Evolutionary conservation across 139 green algal genomes (phyloP).

Genomic region (Asterochloris erici): DNA sequence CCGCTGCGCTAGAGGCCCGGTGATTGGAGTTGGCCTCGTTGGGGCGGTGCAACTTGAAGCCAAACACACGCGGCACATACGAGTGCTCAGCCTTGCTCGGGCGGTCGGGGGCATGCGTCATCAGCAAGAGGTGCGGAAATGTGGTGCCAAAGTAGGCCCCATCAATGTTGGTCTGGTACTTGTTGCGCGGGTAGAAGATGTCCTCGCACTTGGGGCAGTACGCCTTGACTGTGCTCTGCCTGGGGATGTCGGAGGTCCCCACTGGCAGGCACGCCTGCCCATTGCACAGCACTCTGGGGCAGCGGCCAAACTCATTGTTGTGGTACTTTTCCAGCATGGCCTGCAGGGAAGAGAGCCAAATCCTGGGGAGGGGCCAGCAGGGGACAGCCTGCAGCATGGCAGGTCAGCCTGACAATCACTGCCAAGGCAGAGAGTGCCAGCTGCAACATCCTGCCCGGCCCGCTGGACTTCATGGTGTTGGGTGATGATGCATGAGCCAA

Average conservation of each 20-base stretch:
- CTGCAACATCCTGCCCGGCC: no score
- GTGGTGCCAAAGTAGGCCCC: constrained; percentile 97
- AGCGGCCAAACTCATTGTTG: constrained; percentile 88
- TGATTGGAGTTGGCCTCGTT: constrained; percentile 9
- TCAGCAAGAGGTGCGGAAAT: constrained; percentile 92
- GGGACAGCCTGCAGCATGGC: no score
- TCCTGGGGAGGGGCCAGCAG: no score
- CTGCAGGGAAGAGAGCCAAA: no score
- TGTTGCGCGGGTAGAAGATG: constrained; percentile 88
- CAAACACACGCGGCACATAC: constrained; percentile 92
- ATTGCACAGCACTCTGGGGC: constrained; percentile 85
- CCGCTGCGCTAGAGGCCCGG: background rate
- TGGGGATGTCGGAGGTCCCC: constrained; percentile 81
- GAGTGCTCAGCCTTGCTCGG: constrained; percentile 47
- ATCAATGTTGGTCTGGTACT: constrained; percentile 79
- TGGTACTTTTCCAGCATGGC: constrained; percentile 94
- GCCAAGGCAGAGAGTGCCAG: no score
- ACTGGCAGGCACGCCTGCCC: constrained; percentile 91
- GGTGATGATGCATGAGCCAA: no score
- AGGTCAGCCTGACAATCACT: no score
- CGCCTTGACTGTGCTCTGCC: constrained; percentile 85
- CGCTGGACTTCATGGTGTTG: no score
- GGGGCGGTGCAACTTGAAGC: constrained; percentile 84
- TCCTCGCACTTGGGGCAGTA: constrained; percentile 95
- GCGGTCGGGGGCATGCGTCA: constrained; percentile 84